Base-by-base conservation (phyloP, 1,284 basidiomycete genomes). In the Schizophyllum amplum region DNA sequence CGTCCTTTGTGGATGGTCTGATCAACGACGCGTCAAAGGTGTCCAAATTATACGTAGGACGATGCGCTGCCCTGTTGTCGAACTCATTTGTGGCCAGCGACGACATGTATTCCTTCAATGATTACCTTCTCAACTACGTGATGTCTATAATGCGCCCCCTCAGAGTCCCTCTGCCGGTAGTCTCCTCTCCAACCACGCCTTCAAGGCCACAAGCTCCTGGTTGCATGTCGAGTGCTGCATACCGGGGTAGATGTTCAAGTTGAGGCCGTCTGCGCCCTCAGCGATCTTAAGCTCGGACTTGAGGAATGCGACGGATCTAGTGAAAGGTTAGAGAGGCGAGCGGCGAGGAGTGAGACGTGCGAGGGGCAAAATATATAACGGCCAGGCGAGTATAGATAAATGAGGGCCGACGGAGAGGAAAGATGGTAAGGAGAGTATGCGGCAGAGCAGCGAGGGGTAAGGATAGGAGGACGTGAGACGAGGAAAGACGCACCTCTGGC, bases 151-250 rank as follows among this genome's bases (percentile, higher is more conserved):
- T n/a, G n/a, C 33, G 7, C 2, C 33, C 4, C 11, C 13, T 42
- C 33, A 42, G 7, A 9, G 13, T 9, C 17, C 13, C 33, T 22
- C 13, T 20, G 22, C 27, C 9, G 77, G 75, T 27, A 85, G 67
- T 26, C 74, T 77, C 57, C 69, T 80, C 68, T 79, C 79, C 59
- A 90, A 71, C 79, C 86, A 90, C 20, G 62, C 68, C 63, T 75
- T 77, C 63, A 92, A 67, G 62, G 92, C 84, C 9, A 75, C 73
- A 49, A 92, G 73, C 69, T 93, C 90, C 66, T 80, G 63, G 26
- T 73, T 71, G 58, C 74, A 78, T 11, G 85, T 80, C 47, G 81
- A 80, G 64, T 94, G 92, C 26, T 75, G 78, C 61, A 89, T 72
- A 17, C 79, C 80, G 4, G 72, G 68, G 64, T 90, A 90, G 9